These are phyloP conservation scores for Cymbopogon citratus DNA, from an alignment of 176 grass and related monocot genomes.

Conservation along the genomic window DNA sequence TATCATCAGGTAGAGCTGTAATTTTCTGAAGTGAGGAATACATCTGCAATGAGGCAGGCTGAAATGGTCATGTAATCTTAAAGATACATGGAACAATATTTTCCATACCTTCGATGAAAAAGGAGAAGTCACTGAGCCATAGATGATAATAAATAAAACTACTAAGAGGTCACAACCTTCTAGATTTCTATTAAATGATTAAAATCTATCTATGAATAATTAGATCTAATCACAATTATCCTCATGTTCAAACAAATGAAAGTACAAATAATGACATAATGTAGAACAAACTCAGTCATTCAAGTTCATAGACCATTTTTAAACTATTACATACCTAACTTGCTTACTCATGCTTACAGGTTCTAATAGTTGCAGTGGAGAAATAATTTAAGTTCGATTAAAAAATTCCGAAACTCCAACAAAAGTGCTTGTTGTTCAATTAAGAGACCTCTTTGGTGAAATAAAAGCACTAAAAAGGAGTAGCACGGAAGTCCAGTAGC, in stretches of 20 bases:
- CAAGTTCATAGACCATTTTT: not conserved
- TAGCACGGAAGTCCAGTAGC: not conserved
- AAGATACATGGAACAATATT: not conserved
- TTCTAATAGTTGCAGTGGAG: conserved; percentile 3
- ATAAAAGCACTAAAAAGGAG: not conserved
- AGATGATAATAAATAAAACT: not conserved
- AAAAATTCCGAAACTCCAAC: conserved; percentile 25
- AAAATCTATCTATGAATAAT: not conserved
- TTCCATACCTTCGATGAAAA: not conserved
- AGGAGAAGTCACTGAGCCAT: conserved; percentile 16
- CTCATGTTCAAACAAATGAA: conserved; percentile 1
- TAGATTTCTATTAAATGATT: not conserved
- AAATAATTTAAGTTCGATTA: not conserved
- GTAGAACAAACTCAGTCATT: not conserved
- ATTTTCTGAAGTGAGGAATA: conserved; percentile 78
- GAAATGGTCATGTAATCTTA: not conserved
- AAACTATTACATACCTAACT: not conserved
- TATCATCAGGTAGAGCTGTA: conserved; percentile 74
- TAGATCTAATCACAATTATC: conserved; percentile 5
- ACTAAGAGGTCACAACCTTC: conserved; percentile 4
- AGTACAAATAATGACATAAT: not conserved
- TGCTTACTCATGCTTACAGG: not conserved
- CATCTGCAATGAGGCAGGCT: conserved; percentile 63
- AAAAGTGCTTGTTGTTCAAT: not conserved
- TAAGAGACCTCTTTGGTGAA: not conserved